These are phyloP conservation scores for Citrus glauca DNA, from an alignment of 345 rosid genomes.

Conservation along the genomic window DNA sequence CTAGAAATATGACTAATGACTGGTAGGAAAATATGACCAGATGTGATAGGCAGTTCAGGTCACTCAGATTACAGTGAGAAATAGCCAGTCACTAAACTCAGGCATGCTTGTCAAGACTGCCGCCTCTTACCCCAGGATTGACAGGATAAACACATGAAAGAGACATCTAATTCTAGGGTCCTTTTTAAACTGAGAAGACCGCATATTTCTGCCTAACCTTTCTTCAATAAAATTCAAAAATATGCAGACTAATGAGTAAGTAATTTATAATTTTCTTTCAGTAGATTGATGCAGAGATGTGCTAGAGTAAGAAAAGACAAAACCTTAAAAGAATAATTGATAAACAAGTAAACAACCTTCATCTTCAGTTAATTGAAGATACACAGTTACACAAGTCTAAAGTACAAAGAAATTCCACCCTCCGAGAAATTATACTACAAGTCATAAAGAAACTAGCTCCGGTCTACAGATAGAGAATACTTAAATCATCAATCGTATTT, in stretches of 20 bases:
- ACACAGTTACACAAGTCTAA: background rate
- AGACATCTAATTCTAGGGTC: background rate
- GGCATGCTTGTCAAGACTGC: background rate
- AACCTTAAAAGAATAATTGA: background rate
- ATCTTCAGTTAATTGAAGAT: background rate
- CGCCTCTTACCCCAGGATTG: background rate
- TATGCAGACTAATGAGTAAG: background rate
- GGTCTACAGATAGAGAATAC: conserved; percentile 2
- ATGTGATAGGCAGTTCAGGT: background rate
- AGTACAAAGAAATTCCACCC: background rate
- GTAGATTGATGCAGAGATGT: background rate
- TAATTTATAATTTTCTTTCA: background rate
- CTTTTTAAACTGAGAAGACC: background rate
- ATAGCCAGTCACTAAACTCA: background rate
- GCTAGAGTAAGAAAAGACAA: background rate
- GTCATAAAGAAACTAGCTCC: conserved; percentile 1
- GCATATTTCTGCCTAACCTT: background rate
- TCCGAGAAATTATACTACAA: background rate
- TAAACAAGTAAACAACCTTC: background rate
- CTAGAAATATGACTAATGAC: background rate
- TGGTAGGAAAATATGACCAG: background rate
- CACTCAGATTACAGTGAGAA: background rate
- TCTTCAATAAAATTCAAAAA: background rate
- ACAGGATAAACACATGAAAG: background rate
- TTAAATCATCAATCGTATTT: background rate